Percentiles rank a stretch among this genome's conserved stretches.
Evolutionary conservation across 2,329 filamentous ascomycete genomes (phyloP).

Genomic region (Paracorniculantispora psalliotae): DNA sequence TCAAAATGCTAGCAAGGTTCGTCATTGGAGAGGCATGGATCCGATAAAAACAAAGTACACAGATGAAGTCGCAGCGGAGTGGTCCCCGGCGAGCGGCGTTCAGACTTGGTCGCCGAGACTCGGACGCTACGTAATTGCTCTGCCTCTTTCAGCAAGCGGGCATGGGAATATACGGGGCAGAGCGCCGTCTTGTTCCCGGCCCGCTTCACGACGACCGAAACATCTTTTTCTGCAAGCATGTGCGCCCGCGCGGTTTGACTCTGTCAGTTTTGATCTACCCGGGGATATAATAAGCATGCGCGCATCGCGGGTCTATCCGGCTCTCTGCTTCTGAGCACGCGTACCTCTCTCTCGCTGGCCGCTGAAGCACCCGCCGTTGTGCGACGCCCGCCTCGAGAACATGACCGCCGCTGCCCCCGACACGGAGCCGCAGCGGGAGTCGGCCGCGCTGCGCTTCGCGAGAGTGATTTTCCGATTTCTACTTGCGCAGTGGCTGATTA

Average conservation of each 20-base stretch:
- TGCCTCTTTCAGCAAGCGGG: not conserved
- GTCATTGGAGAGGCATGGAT: not conserved
- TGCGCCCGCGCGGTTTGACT: not conserved
- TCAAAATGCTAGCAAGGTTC: not conserved
- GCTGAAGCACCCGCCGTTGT: not conserved
- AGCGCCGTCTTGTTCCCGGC: constrained; percentile 2
- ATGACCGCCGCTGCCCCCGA: not conserved
- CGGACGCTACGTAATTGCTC: not conserved
- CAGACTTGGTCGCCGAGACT: not conserved
- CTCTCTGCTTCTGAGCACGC: not conserved
- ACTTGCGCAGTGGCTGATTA: constrained; percentile 59
- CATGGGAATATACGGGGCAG: not conserved
- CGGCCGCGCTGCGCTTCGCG: not conserved
- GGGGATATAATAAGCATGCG: not conserved
- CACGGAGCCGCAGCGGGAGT: not conserved
- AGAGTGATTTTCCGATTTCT: constrained; percentile 29
- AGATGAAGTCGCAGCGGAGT: not conserved
- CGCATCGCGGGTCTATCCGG: not conserved
- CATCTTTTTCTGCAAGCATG: not conserved
- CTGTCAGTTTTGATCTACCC: not conserved
- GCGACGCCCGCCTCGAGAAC: too few species aligned
- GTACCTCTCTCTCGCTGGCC: not conserved
- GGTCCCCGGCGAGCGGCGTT: not conserved
- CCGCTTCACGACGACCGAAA: not conserved
- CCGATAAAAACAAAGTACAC: not conserved